Evolutionary conservation across 441 rosid species (phyloP).

Genomic region (Jatropha podagrica): DNA sequence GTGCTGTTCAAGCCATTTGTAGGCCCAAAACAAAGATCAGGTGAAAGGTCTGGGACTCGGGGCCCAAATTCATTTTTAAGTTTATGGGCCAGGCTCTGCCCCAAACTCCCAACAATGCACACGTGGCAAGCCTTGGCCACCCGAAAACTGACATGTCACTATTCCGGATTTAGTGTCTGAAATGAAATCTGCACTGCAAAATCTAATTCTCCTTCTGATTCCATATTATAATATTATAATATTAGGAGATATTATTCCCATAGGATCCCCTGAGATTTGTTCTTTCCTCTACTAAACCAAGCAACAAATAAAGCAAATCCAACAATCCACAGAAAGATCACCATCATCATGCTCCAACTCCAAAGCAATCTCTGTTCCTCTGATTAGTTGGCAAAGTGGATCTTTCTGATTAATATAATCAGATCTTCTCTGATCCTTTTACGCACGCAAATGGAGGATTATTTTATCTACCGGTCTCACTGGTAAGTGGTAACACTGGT

Average conservation of each 20-base stretch:
- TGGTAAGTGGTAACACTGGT: too few species aligned
- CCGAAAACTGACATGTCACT: background rate
- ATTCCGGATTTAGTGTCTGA: background rate
- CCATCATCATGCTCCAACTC: background rate
- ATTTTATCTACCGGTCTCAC: background rate
- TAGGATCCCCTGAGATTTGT: background rate
- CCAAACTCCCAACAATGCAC: too few species aligned
- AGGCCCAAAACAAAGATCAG: too few species aligned
- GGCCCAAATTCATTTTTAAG: too few species aligned
- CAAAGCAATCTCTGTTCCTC: background rate
- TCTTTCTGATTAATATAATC: background rate
- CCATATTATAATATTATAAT: too few species aligned
- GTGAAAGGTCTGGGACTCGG: too few species aligned
- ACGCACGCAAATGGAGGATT: conserved; percentile 6
- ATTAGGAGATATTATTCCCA: background rate
- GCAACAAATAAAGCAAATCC: background rate
- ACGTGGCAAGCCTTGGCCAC: too few species aligned
- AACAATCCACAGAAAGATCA: background rate
- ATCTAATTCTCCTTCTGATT: too few species aligned
- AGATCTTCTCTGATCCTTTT: background rate
- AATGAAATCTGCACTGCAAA: background rate
- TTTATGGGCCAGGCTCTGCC: too few species aligned
- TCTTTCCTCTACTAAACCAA: background rate
- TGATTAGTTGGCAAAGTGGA: background rate
- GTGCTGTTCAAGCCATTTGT: too few species aligned